Percentiles rank a stretch among this genome's conserved stretches.
Evolutionary conservation across 2,329 filamentous ascomycete genomes (phyloP).

Genomic region (Triangularia verruculosa): DNA sequence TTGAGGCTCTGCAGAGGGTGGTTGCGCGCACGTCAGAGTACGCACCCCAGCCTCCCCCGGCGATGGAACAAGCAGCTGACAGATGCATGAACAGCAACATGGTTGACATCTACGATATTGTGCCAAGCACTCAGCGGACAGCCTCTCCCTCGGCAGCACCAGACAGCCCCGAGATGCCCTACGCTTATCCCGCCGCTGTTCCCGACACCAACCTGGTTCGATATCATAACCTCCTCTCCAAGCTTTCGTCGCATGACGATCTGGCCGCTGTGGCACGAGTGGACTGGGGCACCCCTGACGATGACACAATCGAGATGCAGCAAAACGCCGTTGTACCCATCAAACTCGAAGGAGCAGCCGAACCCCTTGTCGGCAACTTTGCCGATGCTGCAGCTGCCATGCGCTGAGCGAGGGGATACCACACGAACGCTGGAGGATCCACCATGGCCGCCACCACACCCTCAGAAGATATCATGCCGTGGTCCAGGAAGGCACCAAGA

Average conservation of each 20-base stretch:
- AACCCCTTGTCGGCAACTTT: constrained; percentile 58
- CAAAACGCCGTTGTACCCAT: constrained; percentile 35
- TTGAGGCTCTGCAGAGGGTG: constrained; percentile 61
- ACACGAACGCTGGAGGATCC: background rate
- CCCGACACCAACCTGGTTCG: constrained; percentile 56
- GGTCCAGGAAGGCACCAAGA: background rate
- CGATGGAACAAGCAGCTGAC: constrained; percentile 24
- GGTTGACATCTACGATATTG: constrained; percentile 66
- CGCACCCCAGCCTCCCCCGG: constrained; percentile 24
- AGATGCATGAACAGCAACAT: constrained; percentile 50
- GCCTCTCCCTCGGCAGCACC: constrained; percentile 26
- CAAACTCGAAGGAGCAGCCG: constrained; percentile 38
- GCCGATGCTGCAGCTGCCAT: constrained; percentile 56
- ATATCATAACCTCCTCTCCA: constrained; percentile 61
- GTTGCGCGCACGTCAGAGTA: constrained; percentile 65
- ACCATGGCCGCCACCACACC: background rate
- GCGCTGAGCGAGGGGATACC: constrained; percentile 33
- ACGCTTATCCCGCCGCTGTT: constrained; percentile 50
- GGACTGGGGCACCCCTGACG: constrained; percentile 53
- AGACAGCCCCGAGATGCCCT: constrained; percentile 29
- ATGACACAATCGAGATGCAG: constrained; percentile 47
- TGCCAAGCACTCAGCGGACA: constrained; percentile 45
- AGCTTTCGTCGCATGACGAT: constrained; percentile 50
- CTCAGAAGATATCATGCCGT: background rate
- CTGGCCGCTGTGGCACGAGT: constrained; percentile 45